These are phyloP conservation scores for Populus nigra DNA, from an alignment of 345 rosid genomes.

Conservation along the genomic window DNA sequence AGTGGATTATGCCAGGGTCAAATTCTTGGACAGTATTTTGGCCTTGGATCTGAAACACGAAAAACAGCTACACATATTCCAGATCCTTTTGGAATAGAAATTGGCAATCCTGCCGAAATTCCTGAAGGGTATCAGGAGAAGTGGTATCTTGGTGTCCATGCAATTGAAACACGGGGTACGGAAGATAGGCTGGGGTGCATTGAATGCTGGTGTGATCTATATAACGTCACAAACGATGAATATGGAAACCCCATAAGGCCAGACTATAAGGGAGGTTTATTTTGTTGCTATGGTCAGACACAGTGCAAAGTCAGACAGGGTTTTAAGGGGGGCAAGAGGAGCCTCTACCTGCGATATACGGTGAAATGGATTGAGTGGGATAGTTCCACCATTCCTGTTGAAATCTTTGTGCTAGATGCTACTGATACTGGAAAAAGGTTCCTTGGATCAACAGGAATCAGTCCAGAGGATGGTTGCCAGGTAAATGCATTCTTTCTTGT, in stretches of 20 bases:
- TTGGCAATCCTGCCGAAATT: slow-evolving; percentile 58
- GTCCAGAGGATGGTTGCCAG: slow-evolving; percentile 50
- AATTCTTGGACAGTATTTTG: slow-evolving; percentile 54
- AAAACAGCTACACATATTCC: slow-evolving; percentile 61
- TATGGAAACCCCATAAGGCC: slow-evolving; percentile 49
- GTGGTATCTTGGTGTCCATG: slow-evolving; percentile 80
- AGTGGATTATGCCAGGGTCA: slow-evolving; percentile 57
- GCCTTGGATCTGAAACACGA: slow-evolving; percentile 86
- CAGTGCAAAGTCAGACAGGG: slow-evolving; percentile 60
- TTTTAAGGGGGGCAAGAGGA: slow-evolving; percentile 46
- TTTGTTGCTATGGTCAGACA: slow-evolving; percentile 64
- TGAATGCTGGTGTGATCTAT: slow-evolving; percentile 70
- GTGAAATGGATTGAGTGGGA: slow-evolving; percentile 76
- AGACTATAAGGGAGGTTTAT: slow-evolving; percentile 62
- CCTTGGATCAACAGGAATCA: slow-evolving; percentile 36
- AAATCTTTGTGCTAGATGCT: slow-evolving; percentile 62
- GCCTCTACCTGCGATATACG: slow-evolving; percentile 56
- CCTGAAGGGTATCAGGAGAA: slow-evolving; percentile 66
- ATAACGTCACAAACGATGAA: slow-evolving; percentile 64
- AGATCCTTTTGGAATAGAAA: slow-evolving; percentile 76
- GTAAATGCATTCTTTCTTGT: slow-evolving; percentile 27
- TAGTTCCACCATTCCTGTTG: slow-evolving; percentile 51
- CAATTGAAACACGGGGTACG: slow-evolving; percentile 81
- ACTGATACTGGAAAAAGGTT: slow-evolving; percentile 54
- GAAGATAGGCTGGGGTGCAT: slow-evolving; percentile 71